These are phyloP conservation scores for Trematosphaeria pertusa DNA, from an alignment of 2,329 filamentous ascomycete species.

Conservation along the genomic window DNA sequence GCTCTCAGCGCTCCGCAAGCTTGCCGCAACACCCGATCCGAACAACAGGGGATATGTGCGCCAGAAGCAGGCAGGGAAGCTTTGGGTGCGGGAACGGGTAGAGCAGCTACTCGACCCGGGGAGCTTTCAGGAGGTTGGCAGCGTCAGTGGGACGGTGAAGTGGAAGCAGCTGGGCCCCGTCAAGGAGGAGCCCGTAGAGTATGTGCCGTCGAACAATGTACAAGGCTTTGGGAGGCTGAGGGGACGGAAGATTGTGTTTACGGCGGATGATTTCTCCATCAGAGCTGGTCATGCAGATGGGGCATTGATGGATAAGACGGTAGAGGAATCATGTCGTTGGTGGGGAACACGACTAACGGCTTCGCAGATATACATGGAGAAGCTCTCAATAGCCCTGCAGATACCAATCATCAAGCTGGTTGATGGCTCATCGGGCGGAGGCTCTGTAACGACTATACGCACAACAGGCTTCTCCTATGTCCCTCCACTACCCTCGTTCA, in stretches of 20 bases:
- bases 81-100: constrained; percentile 70
- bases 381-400: constrained; percentile 63
- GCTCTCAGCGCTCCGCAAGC: constrained; percentile 58
- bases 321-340: constrained; percentile 1
- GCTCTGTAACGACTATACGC: constrained; percentile 66
- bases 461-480: constrained; percentile 65
- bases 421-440: constrained; percentile 69
- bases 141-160: constrained; percentile 64
- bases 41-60: constrained; percentile 65
- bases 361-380: constrained; percentile 66
- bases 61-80: constrained; percentile 69
- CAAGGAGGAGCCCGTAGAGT: constrained; percentile 58
- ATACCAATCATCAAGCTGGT: constrained; percentile 69
- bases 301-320: constrained; percentile 63
- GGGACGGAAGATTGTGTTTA: constrained; percentile 64
- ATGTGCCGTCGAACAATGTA: constrained; percentile 68
- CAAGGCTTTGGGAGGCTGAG: constrained; percentile 64
- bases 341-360: constrained; percentile 17
- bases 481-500: constrained; percentile 62
- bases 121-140: constrained; percentile 66
- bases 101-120: constrained; percentile 63
- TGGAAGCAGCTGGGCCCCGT: constrained; percentile 60
- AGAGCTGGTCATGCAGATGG: constrained; percentile 71
- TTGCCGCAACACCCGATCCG: constrained; percentile 63
- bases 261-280: constrained; percentile 69